These are phyloP conservation scores for Backusella sp. DNA, from an alignment of 192 early-diverging fungal genomes.

Conservation along the genomic window DNA sequence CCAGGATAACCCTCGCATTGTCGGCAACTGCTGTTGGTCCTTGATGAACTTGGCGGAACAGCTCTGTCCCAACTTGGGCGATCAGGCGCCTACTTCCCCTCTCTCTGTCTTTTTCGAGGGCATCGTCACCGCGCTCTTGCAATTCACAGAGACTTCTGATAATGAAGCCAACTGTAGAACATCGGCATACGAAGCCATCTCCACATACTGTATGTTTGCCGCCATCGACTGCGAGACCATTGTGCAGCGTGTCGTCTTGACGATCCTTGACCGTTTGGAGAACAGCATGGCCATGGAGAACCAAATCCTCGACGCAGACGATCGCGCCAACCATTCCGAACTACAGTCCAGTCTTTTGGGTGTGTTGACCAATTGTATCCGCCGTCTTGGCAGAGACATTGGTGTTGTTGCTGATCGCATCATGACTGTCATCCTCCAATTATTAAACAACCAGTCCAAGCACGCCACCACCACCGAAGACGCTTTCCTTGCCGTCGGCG, in stretches of 20 bases:
- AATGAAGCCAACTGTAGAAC: constrained; percentile 88
- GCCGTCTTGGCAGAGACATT: constrained; percentile 74
- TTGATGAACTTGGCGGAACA: constrained; percentile 93
- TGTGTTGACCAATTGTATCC: constrained; percentile 84
- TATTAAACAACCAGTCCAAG: constrained; percentile 70
- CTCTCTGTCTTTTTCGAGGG: constrained; percentile 88
- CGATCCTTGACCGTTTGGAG: constrained; percentile 80
- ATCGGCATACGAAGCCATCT: constrained; percentile 93
- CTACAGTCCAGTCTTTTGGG: constrained; percentile 91
- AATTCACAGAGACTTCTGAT: constrained; percentile 64
- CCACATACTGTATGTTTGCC: constrained; percentile 69
- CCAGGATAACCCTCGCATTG: constrained; percentile 84
- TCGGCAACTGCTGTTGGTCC: constrained; percentile 95
- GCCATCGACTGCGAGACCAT: constrained; percentile 69
- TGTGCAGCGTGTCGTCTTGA: constrained; percentile 73
- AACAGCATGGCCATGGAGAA: constrained; percentile 61
- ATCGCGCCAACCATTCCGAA: constrained; percentile 78
- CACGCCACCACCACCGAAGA: constrained; percentile 87
- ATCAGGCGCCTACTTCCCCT: constrained; percentile 59
- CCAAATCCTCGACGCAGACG: constrained; percentile 82
- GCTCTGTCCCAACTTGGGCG: constrained; percentile 56
- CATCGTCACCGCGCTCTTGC: constrained; percentile 73
- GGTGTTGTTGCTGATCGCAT: constrained; percentile 79
- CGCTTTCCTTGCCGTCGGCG: constrained; percentile 87
- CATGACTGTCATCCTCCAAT: constrained; percentile 83